Evolutionary conservation across 768 basidiomycete genomes (phyloP).

Genomic region (Lentinula raphanica): DNA sequence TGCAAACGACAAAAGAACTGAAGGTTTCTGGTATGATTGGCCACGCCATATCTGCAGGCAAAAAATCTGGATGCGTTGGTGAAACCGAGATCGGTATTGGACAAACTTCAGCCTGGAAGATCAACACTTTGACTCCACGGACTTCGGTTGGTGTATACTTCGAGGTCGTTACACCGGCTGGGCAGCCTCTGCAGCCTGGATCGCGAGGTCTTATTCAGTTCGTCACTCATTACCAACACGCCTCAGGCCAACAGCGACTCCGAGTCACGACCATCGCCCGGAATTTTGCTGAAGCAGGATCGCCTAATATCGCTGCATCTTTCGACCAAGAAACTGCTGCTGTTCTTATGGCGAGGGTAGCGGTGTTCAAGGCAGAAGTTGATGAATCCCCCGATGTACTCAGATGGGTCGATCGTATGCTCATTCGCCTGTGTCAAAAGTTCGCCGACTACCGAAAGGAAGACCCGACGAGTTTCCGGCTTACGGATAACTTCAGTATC

Average conservation of each 20-base stretch:
- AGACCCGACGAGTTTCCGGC: conserved; percentile 88
- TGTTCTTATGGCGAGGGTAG: conserved; percentile 97
- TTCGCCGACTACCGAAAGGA: conserved; percentile 99
- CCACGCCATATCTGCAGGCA: conserved; percentile 94
- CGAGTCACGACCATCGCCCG: conserved; percentile 98
- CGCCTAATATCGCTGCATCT: conserved; percentile 84
- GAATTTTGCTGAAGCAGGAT: conserved; percentile 96
- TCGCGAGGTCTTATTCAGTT: conserved; percentile 96
- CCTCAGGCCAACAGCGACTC: conserved; percentile 89
- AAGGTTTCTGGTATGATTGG: conserved; percentile 98
- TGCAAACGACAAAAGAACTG: conserved; percentile 97
- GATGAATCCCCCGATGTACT: conserved; percentile 97
- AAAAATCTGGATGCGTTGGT: conserved; percentile 94
- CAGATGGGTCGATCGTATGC: conserved; percentile 96
- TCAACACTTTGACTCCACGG: conserved; percentile 83
- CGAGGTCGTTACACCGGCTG: conserved; percentile 96
- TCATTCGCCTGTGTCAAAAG: conserved; percentile 97
- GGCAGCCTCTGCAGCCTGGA: conserved; percentile 83
- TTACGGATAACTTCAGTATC: conserved; percentile 95
- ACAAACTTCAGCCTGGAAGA: conserved; percentile 97
- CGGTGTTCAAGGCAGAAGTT: conserved; percentile 98
- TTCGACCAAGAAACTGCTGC: conserved; percentile 99
- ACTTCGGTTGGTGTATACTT: conserved; percentile 94
- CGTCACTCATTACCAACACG: conserved; percentile 97
- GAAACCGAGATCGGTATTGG: conserved; percentile 99